These are phyloP conservation scores for Talaromyces rugulosus DNA, from an alignment of 2,329 filamentous ascomycete genomes.

Conservation along the genomic window DNA sequence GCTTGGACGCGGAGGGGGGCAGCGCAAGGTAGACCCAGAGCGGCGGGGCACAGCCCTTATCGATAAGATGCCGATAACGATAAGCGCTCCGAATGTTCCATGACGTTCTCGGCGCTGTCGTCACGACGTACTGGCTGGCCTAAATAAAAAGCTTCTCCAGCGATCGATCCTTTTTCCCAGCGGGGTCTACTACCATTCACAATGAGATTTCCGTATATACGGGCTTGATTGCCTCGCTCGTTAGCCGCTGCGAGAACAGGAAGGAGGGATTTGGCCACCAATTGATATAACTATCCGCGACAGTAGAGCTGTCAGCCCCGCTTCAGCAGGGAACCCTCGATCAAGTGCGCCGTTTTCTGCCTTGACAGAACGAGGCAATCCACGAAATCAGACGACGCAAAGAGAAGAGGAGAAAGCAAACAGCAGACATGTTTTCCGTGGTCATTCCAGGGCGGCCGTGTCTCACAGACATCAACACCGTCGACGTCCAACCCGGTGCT, in stretches of 20 bases:
- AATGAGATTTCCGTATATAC: not conserved
- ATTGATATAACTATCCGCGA: not conserved
- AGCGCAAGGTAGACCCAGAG: not conserved
- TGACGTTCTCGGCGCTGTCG: conserved; percentile 3
- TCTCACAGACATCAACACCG: conserved; percentile 50
- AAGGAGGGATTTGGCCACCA: not conserved
- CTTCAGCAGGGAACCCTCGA: not conserved
- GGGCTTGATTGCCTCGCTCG: not conserved
- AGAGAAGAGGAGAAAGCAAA: not conserved
- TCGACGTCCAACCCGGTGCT: conserved; percentile 50
- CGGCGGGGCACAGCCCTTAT: not conserved
- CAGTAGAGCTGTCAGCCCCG: not conserved
- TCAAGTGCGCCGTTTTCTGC: not conserved
- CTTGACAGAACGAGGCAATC: not conserved
- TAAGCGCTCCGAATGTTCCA: conserved; percentile 6
- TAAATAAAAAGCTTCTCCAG: not conserved
- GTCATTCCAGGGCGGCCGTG: conserved; percentile 59
- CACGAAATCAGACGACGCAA: not conserved
- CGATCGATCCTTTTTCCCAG: not conserved
- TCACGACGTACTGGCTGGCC: not conserved
- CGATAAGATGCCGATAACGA: not conserved
- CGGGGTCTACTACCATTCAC: not conserved
- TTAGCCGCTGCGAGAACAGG: not conserved
- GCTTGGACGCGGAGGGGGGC: not conserved
- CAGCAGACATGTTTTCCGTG: conserved; percentile 53